Evolutionary conservation across 2,329 filamentous ascomycete genomes (phyloP).

Genomic region (Septoria petroselini): DNA sequence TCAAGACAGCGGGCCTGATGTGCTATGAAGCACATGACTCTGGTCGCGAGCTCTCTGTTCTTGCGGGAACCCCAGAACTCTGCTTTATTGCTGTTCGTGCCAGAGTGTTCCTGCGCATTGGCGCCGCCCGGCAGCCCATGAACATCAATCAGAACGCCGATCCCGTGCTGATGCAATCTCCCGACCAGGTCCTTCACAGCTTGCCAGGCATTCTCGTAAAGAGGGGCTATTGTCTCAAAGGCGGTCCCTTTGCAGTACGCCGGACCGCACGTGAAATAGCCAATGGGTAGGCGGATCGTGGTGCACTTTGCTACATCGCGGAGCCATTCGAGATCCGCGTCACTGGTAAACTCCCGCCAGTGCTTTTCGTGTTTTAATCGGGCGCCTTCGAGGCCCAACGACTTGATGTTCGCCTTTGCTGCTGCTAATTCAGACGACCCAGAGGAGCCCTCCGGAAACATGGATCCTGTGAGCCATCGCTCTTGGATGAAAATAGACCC

Average conservation of each 20-base stretch:
- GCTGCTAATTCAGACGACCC: conserved; percentile 53
- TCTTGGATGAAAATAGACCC: conserved; percentile 61
- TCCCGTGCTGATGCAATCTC: conserved; percentile 48
- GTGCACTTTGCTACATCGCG: conserved; percentile 53
- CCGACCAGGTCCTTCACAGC: conserved; percentile 49
- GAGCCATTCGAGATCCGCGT: conserved; percentile 54
- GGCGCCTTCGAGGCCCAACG: conserved; percentile 49
- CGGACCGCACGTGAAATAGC: conserved; percentile 57
- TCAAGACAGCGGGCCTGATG: conserved; percentile 45
- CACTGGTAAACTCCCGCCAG: conserved; percentile 52
- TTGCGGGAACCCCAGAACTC: conserved; percentile 50
- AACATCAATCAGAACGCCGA: conserved; percentile 58
- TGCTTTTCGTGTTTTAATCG: conserved; percentile 53
- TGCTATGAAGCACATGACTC: conserved; percentile 52
- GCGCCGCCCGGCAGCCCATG: conserved; percentile 59
- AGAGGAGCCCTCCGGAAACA: conserved; percentile 47
- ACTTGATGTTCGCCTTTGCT: conserved; percentile 48
- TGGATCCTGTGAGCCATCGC: conserved; percentile 53
- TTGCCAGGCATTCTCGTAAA: conserved; percentile 56
- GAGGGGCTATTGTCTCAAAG: conserved; percentile 49
- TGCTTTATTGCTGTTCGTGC: conserved; percentile 52
- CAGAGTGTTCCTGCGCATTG: conserved; percentile 56
- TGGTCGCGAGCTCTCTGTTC: conserved; percentile 48
- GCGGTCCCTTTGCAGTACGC: conserved; percentile 51
- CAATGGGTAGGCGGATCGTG: conserved; percentile 58